Percentiles rank a stretch among this genome's conserved stretches.
phyloP scores from a whole-genome alignment of 768 basidiomycete genomes.

The Crassisporium funariophilum region DNA sequence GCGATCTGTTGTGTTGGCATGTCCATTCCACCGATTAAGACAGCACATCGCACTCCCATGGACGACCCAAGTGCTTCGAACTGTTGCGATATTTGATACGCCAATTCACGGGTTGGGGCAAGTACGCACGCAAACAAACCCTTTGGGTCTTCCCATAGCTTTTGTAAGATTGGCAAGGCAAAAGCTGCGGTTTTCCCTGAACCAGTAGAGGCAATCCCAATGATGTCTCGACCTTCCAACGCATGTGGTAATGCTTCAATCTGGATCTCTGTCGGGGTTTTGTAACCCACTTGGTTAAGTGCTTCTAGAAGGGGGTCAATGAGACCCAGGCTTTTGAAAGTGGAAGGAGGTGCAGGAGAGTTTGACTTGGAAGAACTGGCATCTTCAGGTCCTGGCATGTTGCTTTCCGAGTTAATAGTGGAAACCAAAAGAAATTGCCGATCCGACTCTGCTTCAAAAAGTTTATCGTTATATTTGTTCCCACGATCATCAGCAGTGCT shows the following conservation, averaged over 20 bases:
- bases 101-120: slow-evolving; percentile 97
- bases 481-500: too few relatives aligned
- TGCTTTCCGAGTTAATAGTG: too few relatives aligned
- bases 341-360: slow-evolving; percentile 32
- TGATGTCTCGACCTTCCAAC: slow-evolving; percentile 90
- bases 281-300: slow-evolving; percentile 80
- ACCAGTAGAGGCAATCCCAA: slow-evolving; percentile 97
- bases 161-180: slow-evolving; percentile 93
- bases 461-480: too few relatives aligned
- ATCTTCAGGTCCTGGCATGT: slow-evolving; percentile 69
- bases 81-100: slow-evolving; percentile 97
- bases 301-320: slow-evolving; percentile 90
- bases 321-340: slow-evolving; percentile 85
- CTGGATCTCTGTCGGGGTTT: slow-evolving; percentile 90
- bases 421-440: too few relatives aligned
- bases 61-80: slow-evolving; percentile 89
- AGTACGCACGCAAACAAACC: slow-evolving; percentile 92
- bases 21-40: slow-evolving; percentile 96
- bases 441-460: too few relatives aligned
- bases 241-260: slow-evolving; percentile 82
- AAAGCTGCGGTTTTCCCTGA: slow-evolving; percentile 99
- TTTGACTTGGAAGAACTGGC: slow-evolving; percentile 43
- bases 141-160: slow-evolving; percentile 93
- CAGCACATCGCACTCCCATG: slow-evolving; percentile 89
- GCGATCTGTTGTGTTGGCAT: slow-evolving; percentile 89